Evolutionary conservation across 169 alveolate genomes (phyloP).

Genomic region (Cryptosporidium sp.): DNA sequence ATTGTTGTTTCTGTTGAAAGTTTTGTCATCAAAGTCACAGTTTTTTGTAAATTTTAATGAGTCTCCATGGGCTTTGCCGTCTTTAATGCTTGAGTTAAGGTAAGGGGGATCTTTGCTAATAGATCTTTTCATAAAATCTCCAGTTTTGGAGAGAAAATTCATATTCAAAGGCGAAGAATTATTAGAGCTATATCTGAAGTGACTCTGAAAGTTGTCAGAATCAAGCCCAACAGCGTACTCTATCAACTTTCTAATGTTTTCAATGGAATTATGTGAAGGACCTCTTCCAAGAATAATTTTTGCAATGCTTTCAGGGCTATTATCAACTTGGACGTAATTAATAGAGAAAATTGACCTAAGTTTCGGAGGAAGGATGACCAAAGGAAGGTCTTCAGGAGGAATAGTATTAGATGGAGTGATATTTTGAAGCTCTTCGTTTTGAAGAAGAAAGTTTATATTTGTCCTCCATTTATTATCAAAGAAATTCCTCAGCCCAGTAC

Average conservation of each 20-base stretch:
- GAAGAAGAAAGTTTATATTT: neutral
- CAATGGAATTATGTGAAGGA: slow-evolving; percentile 46
- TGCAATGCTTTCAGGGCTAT: slow-evolving; percentile 50
- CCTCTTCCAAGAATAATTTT: slow-evolving; percentile 51
- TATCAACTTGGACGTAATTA: neutral
- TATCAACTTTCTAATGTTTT: slow-evolving; percentile 27
- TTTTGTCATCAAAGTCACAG: neutral
- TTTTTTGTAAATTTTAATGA: neutral
- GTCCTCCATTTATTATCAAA: slow-evolving; percentile 60
- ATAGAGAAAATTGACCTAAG: slow-evolving; percentile 19
- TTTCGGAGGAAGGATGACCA: slow-evolving; percentile 39
- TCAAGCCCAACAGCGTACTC: slow-evolving; percentile 46
- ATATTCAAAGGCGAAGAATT: neutral
- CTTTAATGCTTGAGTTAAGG: neutral
- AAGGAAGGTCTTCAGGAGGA: slow-evolving; percentile 27
- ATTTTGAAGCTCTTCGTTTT: neutral
- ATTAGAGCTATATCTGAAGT: neutral
- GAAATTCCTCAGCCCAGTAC: neutral
- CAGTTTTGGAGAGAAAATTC: neutral
- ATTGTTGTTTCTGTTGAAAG: too few species aligned
- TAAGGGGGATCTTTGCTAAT: neutral
- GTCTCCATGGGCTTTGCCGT: neutral
- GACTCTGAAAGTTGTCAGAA: neutral
- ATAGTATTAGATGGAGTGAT: neutral
- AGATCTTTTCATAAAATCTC: neutral